Conservation (phyloP, 2,329 filamentous ascomycete genomes). For the Graphilbum sp. region DNA sequence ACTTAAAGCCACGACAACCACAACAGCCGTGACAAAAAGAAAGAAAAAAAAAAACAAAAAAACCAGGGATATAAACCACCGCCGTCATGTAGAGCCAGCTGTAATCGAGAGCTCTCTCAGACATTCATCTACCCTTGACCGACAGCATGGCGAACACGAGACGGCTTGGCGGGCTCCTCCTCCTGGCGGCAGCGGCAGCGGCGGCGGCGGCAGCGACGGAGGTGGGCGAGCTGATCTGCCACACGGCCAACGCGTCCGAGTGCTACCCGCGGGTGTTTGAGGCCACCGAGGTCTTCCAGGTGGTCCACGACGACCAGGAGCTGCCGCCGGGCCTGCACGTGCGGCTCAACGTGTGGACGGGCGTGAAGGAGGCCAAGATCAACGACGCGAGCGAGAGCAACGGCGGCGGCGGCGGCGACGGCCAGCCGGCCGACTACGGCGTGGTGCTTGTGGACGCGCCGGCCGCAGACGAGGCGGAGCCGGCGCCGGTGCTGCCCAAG, state of each 20-base stretch:
- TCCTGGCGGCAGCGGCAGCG: background rate
- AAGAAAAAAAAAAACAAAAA: too few relatives aligned
- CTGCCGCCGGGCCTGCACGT: slow-evolving; percentile 50
- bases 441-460: slow-evolving; percentile 37
- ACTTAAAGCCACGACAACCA: too few relatives aligned
- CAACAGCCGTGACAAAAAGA: too few relatives aligned
- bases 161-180: too few relatives aligned
- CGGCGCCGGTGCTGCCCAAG: slow-evolving; percentile 16
- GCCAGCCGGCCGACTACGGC: slow-evolving; percentile 34
- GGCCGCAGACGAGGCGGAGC: slow-evolving; percentile 9
- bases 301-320: slow-evolving; percentile 46
- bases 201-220: background rate
- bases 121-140: too few relatives aligned
- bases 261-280: slow-evolving; percentile 51
- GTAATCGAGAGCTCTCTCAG: too few relatives aligned
- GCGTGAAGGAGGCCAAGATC: slow-evolving; percentile 48
- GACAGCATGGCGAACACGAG: too few relatives aligned
- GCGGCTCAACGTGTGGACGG: slow-evolving; percentile 46
- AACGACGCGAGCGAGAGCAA: slow-evolving; percentile 36
- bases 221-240: slow-evolving; percentile 41
- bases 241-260: slow-evolving; percentile 39
- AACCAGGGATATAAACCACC: too few relatives aligned
- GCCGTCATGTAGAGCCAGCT: too few relatives aligned
- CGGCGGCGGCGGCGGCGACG: slow-evolving; percentile 8
- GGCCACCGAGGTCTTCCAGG: slow-evolving; percentile 48